Percentiles rank a stretch among this genome's conserved stretches.
Evolutionary conservation across 2,329 filamentous ascomycete genomes (phyloP).

Genomic region (Pyrenophora graminea): DNA sequence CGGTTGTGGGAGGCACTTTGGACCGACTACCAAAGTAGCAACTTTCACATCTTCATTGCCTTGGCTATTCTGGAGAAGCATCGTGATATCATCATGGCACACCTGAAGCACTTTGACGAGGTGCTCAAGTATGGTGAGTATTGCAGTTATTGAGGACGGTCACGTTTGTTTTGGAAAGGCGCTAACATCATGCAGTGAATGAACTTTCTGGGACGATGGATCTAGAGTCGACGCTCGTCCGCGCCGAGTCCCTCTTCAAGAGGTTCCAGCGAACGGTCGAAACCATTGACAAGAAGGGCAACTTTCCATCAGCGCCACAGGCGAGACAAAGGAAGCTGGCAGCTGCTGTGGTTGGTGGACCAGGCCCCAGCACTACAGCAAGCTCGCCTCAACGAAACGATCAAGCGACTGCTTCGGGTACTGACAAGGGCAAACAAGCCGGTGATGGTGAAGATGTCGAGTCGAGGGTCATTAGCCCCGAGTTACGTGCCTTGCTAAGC

Average conservation of each 20-base stretch:
- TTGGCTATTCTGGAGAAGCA: constrained; percentile 95
- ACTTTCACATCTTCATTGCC: constrained; percentile 93
- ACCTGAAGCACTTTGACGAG: constrained; percentile 93
- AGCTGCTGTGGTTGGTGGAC: constrained; percentile 37
- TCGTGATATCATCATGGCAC: constrained; percentile 92
- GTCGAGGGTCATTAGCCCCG: constrained; percentile 64
- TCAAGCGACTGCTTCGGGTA: constrained; percentile 33
- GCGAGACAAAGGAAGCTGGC: constrained; percentile 55
- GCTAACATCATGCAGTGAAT: constrained; percentile 67
- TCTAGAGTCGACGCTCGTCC: constrained; percentile 79
- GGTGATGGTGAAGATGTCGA: constrained; percentile 33
- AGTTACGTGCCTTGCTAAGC: constrained; percentile 65
- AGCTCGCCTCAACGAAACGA: constrained; percentile 21
- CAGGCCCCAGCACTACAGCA: constrained; percentile 23
- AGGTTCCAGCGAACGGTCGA: constrained; percentile 88
- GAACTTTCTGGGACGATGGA: constrained; percentile 94
- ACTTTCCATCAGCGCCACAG: constrained; percentile 67
- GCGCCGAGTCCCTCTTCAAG: constrained; percentile 85
- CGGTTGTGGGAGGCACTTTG: constrained; percentile 90
- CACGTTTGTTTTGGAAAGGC: background rate
- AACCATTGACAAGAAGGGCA: constrained; percentile 87
- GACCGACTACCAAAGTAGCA: constrained; percentile 87
- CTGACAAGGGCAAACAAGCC: constrained; percentile 43
- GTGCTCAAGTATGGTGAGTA: constrained; percentile 88
- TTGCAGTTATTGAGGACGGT: background rate